A percentile compares a stretch with the other conserved stretches of the same genome.
Conservation (phyloP, 2,329 filamentous ascomycete genomes). For the Pezicula radicicola region DNA sequence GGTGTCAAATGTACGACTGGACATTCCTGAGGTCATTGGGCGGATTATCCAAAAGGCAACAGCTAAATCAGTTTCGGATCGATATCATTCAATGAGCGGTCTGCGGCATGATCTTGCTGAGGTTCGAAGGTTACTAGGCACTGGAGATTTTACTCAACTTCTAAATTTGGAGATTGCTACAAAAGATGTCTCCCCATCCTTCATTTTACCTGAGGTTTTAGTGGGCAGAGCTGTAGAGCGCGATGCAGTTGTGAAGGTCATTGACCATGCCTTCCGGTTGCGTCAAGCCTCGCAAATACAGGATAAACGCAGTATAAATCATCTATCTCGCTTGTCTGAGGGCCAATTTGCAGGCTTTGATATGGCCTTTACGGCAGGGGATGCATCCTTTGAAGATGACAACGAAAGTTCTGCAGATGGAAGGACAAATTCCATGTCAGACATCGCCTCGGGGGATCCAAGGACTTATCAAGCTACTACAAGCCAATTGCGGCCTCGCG, state of each 20-base stretch:
- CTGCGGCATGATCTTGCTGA: conserved; percentile 76
- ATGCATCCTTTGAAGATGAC: conserved; percentile 39
- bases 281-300: conserved; percentile 48
- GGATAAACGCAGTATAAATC: conserved; percentile 31
- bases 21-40: conserved; percentile 80
- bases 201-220: conserved; percentile 78
- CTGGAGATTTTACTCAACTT: conserved; percentile 70
- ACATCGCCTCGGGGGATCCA: too few species aligned
- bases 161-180: conserved; percentile 73
- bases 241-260: conserved; percentile 66
- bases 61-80: conserved; percentile 79
- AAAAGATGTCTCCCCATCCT: conserved; percentile 90
- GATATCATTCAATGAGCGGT: conserved; percentile 86
- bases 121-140: conserved; percentile 69
- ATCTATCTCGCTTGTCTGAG: too few species aligned
- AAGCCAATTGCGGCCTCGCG: too few species aligned
- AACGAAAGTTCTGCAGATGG: conserved; percentile 56
- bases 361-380: too few species aligned
- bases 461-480: too few species aligned
- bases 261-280: conserved; percentile 71
- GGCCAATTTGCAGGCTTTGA: too few species aligned
- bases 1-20: conserved; percentile 73
- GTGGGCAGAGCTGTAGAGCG: conserved; percentile 76
- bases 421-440: conserved; percentile 19
- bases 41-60: conserved; percentile 90